A percentile compares a stretch with the other conserved stretches of the same genome.
Evolutionary conservation across 2,329 filamentous ascomycete genomes (phyloP).

Genomic region (Pseudogymnoascus pannorum): DNA sequence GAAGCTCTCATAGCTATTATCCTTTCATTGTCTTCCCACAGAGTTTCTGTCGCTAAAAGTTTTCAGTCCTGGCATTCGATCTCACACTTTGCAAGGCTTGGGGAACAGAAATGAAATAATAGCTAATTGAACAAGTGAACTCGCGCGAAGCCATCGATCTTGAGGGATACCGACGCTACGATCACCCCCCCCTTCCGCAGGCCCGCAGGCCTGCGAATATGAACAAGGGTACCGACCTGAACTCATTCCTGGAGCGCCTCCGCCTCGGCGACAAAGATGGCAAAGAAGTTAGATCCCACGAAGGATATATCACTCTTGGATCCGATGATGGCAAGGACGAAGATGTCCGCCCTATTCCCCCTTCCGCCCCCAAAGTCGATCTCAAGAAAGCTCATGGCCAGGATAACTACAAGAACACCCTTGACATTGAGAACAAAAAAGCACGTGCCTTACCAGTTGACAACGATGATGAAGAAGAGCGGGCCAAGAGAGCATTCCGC

Average conservation of each 20-base stretch:
- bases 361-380: neutral
- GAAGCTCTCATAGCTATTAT: neutral
- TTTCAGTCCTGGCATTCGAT: neutral
- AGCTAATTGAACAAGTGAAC: neutral
- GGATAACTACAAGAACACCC: neutral
- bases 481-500: neutral
- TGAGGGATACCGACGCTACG: neutral
- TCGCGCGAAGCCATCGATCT: neutral
- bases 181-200: neutral
- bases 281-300: neutral
- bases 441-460: neutral
- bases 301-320: neutral
- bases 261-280: neutral
- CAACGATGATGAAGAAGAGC: neutral
- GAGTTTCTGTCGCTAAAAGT: neutral
- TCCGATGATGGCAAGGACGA: neutral
- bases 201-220: too few relatives aligned
- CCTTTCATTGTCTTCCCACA: neutral
- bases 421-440: neutral
- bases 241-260: conserved; percentile 2
- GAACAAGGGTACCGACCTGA: neutral
- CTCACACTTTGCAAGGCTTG: neutral
- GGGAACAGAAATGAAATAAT: neutral
- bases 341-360: neutral
- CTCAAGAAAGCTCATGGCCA: too few relatives aligned